Evolutionary conservation across 192 early-diverging fungal species (phyloP), one percentile per base, ranked within the genome.

Genomic region (Geranomyces michiganensis): DNA sequence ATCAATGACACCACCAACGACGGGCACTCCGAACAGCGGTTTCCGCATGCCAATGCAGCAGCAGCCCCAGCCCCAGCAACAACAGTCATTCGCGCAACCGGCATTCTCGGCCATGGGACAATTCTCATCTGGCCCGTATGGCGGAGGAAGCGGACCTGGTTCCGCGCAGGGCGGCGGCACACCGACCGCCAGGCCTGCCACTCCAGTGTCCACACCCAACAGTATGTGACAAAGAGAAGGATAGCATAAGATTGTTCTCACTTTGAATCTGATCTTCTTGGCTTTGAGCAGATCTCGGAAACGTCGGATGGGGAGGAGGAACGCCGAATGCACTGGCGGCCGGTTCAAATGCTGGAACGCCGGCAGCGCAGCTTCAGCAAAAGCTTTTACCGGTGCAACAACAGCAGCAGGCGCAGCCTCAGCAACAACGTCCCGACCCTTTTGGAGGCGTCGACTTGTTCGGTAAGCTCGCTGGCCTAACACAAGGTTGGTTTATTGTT

Each of bases 401-500:
- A 15, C 51, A 3, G 4, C 36, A 41, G 36, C 36, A 41, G 10
- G 5, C 10, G 36, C 36, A 29, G 44, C 62, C 32, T 31, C 62
- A 64, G 44, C 51, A 55, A 64, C 65, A 41, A 19, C 19, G 41
- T 24, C 17, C 56, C 32, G 72, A 73, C 56, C 72, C 72, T 6
- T 73, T 73, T 45, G 72, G 51, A 4, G 65, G 65, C 22, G 64
- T 65, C 4, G 72, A 73, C 47, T 31, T 73, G 32, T 67, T 73
- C 56, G 74, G 74, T 59, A 71, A 69, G 56, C 63, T 77, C 14
- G 69, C 76, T 21, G 76, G 65, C 3, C 22, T 77, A n/a, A 53
- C 48, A 36, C 69, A 73, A 74, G 76, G 70, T 72, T 53, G 51
- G 51, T 53, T n/a, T 53, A 53, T 53, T n/a, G 17, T 17, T 24